phyloP scores from a whole-genome alignment of 148 eudicot genomes.

The Vaccinium corymbosum region DNA sequence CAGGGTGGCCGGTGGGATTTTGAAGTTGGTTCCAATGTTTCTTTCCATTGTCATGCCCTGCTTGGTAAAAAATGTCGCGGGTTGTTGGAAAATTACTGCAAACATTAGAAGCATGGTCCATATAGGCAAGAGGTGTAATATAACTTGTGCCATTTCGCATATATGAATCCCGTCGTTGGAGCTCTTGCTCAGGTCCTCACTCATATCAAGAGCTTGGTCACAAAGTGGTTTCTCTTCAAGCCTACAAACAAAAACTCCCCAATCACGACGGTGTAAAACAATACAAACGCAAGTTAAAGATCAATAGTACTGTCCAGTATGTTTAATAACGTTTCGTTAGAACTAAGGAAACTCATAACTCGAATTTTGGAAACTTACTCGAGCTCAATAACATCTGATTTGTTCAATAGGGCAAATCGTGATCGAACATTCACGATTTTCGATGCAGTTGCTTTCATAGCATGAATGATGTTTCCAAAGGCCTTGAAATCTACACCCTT shows the following conservation, averaged over 20 bases:
- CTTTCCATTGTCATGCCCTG: constrained; percentile 92
- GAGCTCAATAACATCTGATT: constrained; percentile 38
- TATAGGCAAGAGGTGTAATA: constrained; percentile 62
- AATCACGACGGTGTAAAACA: neutral
- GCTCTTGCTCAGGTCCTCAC: constrained; percentile 17
- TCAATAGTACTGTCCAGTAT: neutral
- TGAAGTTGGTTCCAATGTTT: constrained; percentile 60
- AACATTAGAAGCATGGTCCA: constrained; percentile 78
- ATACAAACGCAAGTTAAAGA: neutral
- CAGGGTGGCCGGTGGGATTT: constrained; percentile 82
- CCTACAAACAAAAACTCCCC: constrained; percentile 25
- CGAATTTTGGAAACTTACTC: constrained; percentile 51
- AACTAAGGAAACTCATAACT: neutral
- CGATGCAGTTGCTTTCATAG: constrained; percentile 30
- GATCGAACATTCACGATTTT: constrained; percentile 35
- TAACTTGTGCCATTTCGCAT: constrained; percentile 42
- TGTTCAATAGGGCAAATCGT: constrained; percentile 15
- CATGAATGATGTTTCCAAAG: constrained; percentile 24
- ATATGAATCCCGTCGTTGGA: constrained; percentile 17
- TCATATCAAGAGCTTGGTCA: constrained; percentile 27
- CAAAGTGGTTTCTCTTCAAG: constrained; percentile 50
- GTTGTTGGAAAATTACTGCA: constrained; percentile 92
- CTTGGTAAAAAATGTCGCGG: constrained; percentile 88
- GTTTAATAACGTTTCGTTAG: neutral
- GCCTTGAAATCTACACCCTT: constrained; percentile 20